Evolutionary conservation across 306 rosid species (phyloP), one percentile per base, ranked within the genome.

Genomic region (Prunus armeniaca): DNA sequence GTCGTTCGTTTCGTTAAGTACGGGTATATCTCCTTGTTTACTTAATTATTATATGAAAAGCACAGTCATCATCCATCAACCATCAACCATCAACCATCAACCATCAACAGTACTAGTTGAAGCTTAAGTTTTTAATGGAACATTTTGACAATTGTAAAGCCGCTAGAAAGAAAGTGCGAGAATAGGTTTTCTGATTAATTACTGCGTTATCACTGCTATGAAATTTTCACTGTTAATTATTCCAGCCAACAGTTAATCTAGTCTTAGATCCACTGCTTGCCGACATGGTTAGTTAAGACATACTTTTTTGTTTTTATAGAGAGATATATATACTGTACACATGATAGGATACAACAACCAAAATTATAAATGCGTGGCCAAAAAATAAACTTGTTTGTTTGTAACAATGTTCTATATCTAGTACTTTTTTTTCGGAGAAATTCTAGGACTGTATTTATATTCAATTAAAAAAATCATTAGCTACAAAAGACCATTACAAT

Each of bases 261-360:
- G 19, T 57, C 45, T 73, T 45, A 73, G 28, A 18, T 49, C 68
- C 67, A 65, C 41, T 3, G 47, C 46, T 73, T 60, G 69, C 77
- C 77, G 77, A 60, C 69, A 73, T 73, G 47, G 50, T 34, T 65
- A 60, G 50, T 34, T 65, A 60, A 15, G 66, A 43, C 76, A 24
- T 72, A 22, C 56, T 15, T 24, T 2, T 72, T 57, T 72, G 67
- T 43, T 57, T 51, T n/a, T 46, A 67, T 38, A 38, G 6, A 46
- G 32, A 13, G 5, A 6, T 9, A 56, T n/a, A 2, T 22, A 11
- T 12, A 27, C 43, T 27, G 3, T 46, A 69, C 17, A 0, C 2
- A 17, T 30, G 74, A 18, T 9, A 28, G 25, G 18, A 50, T 25
- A 22, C 72, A 69, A 69, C 73, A 49, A 49, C 25, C 45, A 25